Percentiles rank a stretch among this genome's conserved stretches.
These are phyloP conservation scores for Melanomma pulvis-pyrius DNA, from an alignment of 495 filamentous ascomycete genomes.

Conservation along the genomic window DNA sequence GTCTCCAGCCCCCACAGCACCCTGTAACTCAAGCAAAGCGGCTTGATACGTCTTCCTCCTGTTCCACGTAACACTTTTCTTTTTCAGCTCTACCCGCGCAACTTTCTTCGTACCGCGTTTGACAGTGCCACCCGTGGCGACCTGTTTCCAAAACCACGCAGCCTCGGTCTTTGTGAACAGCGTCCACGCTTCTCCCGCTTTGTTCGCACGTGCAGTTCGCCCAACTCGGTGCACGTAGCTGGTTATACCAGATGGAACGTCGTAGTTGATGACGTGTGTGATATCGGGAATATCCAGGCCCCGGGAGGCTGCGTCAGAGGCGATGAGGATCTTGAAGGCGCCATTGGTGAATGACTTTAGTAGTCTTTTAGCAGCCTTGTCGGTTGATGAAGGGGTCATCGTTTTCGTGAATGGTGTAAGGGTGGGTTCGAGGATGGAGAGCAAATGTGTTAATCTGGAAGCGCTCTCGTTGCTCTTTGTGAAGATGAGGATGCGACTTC, in stretches of 20 bases:
- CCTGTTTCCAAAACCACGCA: constrained; percentile 82
- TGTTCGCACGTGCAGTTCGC: constrained; percentile 83
- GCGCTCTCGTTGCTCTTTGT: constrained; percentile 85
- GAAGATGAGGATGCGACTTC: constrained; percentile 70
- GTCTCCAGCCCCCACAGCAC: constrained; percentile 26
- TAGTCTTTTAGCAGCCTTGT: constrained; percentile 63
- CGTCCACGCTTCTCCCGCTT: constrained; percentile 77
- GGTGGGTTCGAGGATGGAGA: constrained; percentile 67
- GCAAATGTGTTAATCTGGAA: constrained; percentile 74
- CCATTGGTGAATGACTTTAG: constrained; percentile 64
- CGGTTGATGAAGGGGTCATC: constrained; percentile 73
- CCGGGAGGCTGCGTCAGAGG: constrained; percentile 88
- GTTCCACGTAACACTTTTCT: constrained; percentile 17
- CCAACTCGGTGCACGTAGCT: constrained; percentile 93
- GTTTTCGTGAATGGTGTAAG: constrained; percentile 62
- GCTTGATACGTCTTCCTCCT: constrained; percentile 31
- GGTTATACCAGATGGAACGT: constrained; percentile 76
- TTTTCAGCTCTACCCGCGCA: constrained; percentile 13
- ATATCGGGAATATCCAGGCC: constrained; percentile 84
- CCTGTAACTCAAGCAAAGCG: constrained; percentile 33
- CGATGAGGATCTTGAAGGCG: constrained; percentile 74
- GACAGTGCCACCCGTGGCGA: constrained; percentile 52
- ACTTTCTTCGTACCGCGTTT: constrained; percentile 32
- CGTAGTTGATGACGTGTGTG: constrained; percentile 90
- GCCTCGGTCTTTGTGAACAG: constrained; percentile 76